Evolutionary conservation across 179 eudicot species (phyloP), one percentile per base, ranked within the genome.

Genomic region (Beta macrorhiza): DNA sequence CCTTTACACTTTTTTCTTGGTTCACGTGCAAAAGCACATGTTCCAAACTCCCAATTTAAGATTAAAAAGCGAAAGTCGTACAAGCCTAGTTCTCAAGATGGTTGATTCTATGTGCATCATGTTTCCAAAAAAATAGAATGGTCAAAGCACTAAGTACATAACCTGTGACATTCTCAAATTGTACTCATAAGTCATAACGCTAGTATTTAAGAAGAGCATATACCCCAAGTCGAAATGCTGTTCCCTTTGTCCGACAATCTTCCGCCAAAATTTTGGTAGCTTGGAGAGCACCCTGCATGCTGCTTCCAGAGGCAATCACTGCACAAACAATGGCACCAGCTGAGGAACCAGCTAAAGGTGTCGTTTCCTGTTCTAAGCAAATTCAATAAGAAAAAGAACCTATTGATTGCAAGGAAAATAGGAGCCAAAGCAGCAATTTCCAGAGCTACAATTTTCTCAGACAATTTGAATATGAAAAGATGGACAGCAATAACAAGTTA

Each of bases 291-390:
- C 91, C 97, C 78, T 90, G 81, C 99, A 97, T 97, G 85, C 88
- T 91, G 79, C 88, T 87, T 80, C 98, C 99, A 69, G 97, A 91
- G 74, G 98, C 99, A 87, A 97, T 85, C 79, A 91, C 97, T 71
- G 97, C 99, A 87, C 97, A 91, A 58, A 94, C 94, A 86, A 97
- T 97, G 76, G 99, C 98, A 87, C 98, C 99, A 85, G 99, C 99
- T 44, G 99, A 97, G 79, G 99, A 90, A 86, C 99, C 99, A 80
- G 99, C 97, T 86, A 97, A 87, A 51, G 99, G 99, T 74, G 99
- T 97, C 42, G 92, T 91, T 74, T 97, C 98, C 98, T 96, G 89
- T 61, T 74, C 84, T 87, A 83, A 72, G 65, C 79, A 71, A 82
- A 79, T 79, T 32, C 25, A 82, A 56, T 49, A 80, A 53, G 70